phyloP scores from a whole-genome alignment of 495 filamentous ascomycete species.

The Penicillium canariense region DNA sequence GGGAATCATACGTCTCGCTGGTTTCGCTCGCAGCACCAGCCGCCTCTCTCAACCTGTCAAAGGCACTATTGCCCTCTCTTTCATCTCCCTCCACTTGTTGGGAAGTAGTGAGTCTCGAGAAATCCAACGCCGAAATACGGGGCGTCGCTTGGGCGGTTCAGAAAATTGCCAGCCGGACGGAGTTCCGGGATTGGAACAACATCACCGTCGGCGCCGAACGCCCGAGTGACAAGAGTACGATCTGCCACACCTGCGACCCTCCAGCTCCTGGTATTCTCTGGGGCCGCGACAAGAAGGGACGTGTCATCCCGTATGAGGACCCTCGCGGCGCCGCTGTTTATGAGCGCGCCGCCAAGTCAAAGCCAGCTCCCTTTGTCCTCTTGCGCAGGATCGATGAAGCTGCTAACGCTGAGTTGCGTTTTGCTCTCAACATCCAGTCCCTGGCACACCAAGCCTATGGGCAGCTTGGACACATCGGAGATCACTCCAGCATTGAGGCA shows the following conservation, averaged over 20 bases:
- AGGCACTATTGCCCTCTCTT: neutral
- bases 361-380: constrained; percentile 47
- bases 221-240: neutral
- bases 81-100: constrained; percentile 8
- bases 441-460: constrained; percentile 55
- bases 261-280: constrained; percentile 39
- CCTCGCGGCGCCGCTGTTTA: constrained; percentile 42
- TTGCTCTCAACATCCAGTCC: constrained; percentile 55
- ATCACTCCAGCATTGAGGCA: constrained; percentile 16
- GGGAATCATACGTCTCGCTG: constrained; percentile 28
- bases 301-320: constrained; percentile 45
- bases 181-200: constrained; percentile 27
- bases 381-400: constrained; percentile 34
- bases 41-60: constrained; percentile 8
- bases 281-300: constrained; percentile 23
- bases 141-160: constrained; percentile 33
- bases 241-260: constrained; percentile 45
- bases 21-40: constrained; percentile 21
- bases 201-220: neutral
- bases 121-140: constrained; percentile 21
- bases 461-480: constrained; percentile 26
- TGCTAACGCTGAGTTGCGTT: constrained; percentile 31
- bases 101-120: constrained; percentile 23
- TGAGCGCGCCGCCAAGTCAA: constrained; percentile 48
- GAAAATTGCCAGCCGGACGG: constrained; percentile 17